Conservation (phyloP, 352 stramenopile species). For the Phytophthora vignae region DNA sequence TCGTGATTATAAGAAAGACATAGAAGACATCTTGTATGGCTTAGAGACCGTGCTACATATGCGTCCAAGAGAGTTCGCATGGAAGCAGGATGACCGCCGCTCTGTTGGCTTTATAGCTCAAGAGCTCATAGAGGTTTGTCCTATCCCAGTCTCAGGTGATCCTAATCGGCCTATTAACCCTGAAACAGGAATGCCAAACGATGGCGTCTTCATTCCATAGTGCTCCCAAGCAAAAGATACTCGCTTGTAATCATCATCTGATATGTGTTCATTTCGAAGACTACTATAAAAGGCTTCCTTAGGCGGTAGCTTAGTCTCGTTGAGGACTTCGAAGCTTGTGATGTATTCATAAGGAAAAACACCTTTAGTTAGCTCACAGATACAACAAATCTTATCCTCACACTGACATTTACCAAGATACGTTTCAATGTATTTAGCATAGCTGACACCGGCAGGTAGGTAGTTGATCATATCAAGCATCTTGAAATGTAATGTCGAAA, state of each 20-base stretch:
- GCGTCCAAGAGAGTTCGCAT: too few species aligned
- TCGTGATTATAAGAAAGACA: too few species aligned
- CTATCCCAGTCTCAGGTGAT: too few species aligned
- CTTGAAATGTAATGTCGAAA: slow-evolving; percentile 25
- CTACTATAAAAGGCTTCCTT: slow-evolving; percentile 25
- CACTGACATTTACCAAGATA: slow-evolving; percentile 42
- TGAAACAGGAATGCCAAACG: too few species aligned
- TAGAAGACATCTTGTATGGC: too few species aligned
- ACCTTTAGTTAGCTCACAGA: slow-evolving; percentile 33
- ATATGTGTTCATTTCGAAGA: background rate
- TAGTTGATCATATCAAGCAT: slow-evolving; percentile 24
- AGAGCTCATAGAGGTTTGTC: too few species aligned
- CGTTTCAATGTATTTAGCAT: slow-evolving; percentile 33
- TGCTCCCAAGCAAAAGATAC: background rate
- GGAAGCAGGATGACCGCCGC: too few species aligned
- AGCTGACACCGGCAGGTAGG: slow-evolving; percentile 32
- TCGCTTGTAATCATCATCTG: background rate
- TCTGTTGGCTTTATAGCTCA: too few species aligned
- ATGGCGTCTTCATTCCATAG: slow-evolving; percentile 11
- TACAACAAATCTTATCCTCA: slow-evolving; percentile 35
- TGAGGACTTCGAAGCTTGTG: slow-evolving; percentile 25
- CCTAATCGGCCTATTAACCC: too few species aligned
- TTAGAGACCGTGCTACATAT: too few species aligned
- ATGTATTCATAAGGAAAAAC: slow-evolving; percentile 44
- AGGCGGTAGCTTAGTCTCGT: slow-evolving; percentile 30